phyloP scores from a whole-genome alignment of 441 rosid species.

The Euphorbia schlechtendalii region DNA sequence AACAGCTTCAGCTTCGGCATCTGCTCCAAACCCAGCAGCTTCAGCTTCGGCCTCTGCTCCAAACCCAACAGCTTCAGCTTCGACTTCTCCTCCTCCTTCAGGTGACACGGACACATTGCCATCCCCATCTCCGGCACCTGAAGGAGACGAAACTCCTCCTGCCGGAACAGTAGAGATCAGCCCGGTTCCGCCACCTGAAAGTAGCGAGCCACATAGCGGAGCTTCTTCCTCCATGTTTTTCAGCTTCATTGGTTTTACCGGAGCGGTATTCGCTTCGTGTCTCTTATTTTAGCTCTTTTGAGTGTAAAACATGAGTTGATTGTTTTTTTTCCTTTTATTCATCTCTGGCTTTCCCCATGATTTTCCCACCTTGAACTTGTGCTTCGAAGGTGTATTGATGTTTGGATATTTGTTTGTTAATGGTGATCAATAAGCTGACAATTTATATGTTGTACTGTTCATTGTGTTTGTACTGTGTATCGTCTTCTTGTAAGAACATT shows the following conservation, averaged over 20 bases:
- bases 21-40: conserved; percentile 24
- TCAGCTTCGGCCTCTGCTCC: conserved; percentile 32
- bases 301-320: background rate
- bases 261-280: conserved; percentile 48
- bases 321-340: conserved; percentile 8
- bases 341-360: conserved; percentile 17
- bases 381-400: conserved; percentile 7
- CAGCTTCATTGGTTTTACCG: conserved; percentile 22
- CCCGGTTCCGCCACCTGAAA: conserved; percentile 48
- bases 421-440: conserved; percentile 26
- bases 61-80: conserved; percentile 16
- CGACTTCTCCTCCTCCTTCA: conserved; percentile 36
- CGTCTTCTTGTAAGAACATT: conserved; percentile 18
- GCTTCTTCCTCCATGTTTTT: conserved; percentile 36
- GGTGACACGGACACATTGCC: background rate
- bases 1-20: conserved; percentile 17
- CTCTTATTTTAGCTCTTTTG: conserved; percentile 25
- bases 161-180: conserved; percentile 25
- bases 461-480: conserved; percentile 22
- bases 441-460: conserved; percentile 16
- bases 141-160: conserved; percentile 45
- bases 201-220: conserved; percentile 18
- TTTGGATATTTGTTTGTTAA: conserved; percentile 20
- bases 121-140: conserved; percentile 48
- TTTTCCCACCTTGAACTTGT: conserved; percentile 8